phyloP scores from a whole-genome alignment of 495 filamentous ascomycete genomes.

The Penicillium psychrofluorescens region DNA sequence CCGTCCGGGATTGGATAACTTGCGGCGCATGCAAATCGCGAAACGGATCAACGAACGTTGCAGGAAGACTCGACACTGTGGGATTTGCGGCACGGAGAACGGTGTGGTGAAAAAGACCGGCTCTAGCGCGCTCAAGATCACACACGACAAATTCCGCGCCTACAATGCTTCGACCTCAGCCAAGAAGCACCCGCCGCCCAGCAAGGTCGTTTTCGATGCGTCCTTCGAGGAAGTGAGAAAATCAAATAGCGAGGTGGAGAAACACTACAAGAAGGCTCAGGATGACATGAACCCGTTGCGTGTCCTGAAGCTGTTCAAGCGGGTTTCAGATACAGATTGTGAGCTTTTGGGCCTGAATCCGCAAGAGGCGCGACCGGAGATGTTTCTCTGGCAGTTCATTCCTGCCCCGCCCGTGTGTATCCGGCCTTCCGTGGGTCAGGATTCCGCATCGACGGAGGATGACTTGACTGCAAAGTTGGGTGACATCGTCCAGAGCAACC shows the following conservation, averaged over 20 bases:
- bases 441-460: slow-evolving; percentile 87
- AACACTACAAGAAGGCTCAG: slow-evolving; percentile 80
- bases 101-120: slow-evolving; percentile 84
- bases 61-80: slow-evolving; percentile 72
- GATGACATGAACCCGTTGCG: slow-evolving; percentile 89
- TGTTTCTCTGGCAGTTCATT: slow-evolving; percentile 96
- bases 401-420: slow-evolving; percentile 92
- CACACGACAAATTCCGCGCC: slow-evolving; percentile 84
- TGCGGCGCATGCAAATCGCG: slow-evolving; percentile 67
- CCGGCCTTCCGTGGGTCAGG: slow-evolving; percentile 85
- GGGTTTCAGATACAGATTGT: slow-evolving; percentile 76
- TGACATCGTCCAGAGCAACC: slow-evolving; percentile 87
- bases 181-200: slow-evolving; percentile 70
- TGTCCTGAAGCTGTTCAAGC: slow-evolving; percentile 84
- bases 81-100: slow-evolving; percentile 69
- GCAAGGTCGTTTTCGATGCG: slow-evolving; percentile 74
- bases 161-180: slow-evolving; percentile 80
- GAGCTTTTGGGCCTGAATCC: slow-evolving; percentile 87
- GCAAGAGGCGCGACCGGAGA: slow-evolving; percentile 80
- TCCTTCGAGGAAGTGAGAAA: slow-evolving; percentile 74
- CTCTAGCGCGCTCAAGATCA: slow-evolving; percentile 70
- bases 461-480: slow-evolving; percentile 91
- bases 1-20: slow-evolving; percentile 75
- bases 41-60: slow-evolving; percentile 86
- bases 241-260: slow-evolving; percentile 73